Evolutionary conservation across 306 rosid species (phyloP), one percentile per base, ranked within the genome.

Genomic region (Medicago ruthenica): DNA sequence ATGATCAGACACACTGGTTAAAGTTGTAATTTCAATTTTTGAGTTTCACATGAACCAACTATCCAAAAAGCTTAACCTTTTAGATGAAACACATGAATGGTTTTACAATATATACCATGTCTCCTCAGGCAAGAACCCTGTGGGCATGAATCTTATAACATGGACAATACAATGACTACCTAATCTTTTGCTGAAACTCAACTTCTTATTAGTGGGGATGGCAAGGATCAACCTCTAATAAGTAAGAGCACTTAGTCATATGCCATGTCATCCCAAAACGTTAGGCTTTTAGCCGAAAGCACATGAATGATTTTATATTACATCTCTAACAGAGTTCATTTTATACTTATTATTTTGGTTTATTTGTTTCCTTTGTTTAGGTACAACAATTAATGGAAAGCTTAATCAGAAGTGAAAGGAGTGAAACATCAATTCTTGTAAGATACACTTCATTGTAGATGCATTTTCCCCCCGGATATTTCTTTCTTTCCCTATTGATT

Each of bases 341-440:
- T 60, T 37, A 65, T 70, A 67, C 67, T 27, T 16, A 64, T 67
- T 68, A 41, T 57, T 55, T 65, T 24, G 7, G 36, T 21, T 76
- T 34, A 31, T 66, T 67, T 81, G 74, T 74, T 79, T n/a, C 60
- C 37, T 81, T 67, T 79, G 59, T 83, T 75, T 91, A 95, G 98
- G 74, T 95, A 72, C 79, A 79, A 67, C 96, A 86, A 66, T 74
- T 95, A 71, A 85, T 95, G 90, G 96, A 92, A 79, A 85, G 83
- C 82, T 53, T 92, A 53, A 55, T 95, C 77, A 85, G 89, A 83
- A 87, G 70, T 50, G 91, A 86, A 80, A 83, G 66, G 84, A 87
- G 74, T 80, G 96, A 84, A 77, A 31, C 88, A 44, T 80, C 96
- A 40, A 60, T 81, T 65, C 79, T 92, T 57, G 98, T 95, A 90